Percentiles rank a stretch among this genome's conserved stretches.
phyloP scores from a whole-genome alignment of 441 rosid genomes.

The Arabidopsis lyrata region DNA sequence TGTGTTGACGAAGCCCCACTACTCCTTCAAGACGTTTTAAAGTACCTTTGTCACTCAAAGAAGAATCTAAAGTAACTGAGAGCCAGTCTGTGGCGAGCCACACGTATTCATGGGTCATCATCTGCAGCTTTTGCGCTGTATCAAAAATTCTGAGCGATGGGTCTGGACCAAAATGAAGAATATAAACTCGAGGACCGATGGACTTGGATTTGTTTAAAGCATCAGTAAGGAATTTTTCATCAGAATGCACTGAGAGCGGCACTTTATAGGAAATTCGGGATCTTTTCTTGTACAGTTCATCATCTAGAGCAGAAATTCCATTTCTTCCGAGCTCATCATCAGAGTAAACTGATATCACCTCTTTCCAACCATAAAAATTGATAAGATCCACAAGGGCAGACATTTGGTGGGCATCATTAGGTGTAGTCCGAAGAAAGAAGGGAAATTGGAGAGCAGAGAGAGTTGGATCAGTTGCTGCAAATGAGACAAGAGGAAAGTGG shows the following conservation, averaged over 20 bases:
- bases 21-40: conserved; percentile 63
- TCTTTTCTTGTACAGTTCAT: conserved; percentile 63
- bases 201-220: conserved; percentile 59
- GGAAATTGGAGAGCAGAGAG: conserved; percentile 90
- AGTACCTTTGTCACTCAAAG: conserved; percentile 45
- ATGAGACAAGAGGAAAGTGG: conserved; percentile 80
- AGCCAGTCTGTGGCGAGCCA: conserved; percentile 98
- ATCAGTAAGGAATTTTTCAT: conserved; percentile 47
- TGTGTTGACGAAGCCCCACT: conserved; percentile 76
- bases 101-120: conserved; percentile 73
- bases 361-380: conserved; percentile 73
- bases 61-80: conserved; percentile 74
- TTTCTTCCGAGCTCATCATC: conserved; percentile 90
- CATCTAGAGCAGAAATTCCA: conserved; percentile 65
- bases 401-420: conserved; percentile 80
- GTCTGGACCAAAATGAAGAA: conserved; percentile 77
- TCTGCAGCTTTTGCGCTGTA: conserved; percentile 64
- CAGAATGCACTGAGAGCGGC: conserved; percentile 55
- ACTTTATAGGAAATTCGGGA: conserved; percentile 61
- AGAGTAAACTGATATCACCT: conserved; percentile 67
- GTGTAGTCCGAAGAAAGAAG: conserved; percentile 76
- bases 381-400: conserved; percentile 77
- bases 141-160: conserved; percentile 67
- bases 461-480: conserved; percentile 89
- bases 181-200: conserved; percentile 74